Conservation (phyloP, 805 yeast species). For the Yamadazyma nakazawae region DNA sequence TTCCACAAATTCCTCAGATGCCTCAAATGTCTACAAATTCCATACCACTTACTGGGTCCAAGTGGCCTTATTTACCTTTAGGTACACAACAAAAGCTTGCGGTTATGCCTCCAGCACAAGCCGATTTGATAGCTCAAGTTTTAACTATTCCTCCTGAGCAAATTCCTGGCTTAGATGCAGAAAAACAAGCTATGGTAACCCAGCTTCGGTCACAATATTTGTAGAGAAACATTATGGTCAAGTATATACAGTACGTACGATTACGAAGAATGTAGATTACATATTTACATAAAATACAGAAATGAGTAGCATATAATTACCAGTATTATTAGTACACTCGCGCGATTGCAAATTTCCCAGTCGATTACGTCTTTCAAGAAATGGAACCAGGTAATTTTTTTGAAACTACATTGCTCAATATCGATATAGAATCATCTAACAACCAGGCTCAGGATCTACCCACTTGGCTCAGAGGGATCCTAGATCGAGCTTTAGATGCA, state of each 20-base stretch:
- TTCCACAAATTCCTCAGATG: background rate
- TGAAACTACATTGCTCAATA: slow-evolving; percentile 17
- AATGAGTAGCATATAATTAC: background rate
- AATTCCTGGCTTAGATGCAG: slow-evolving; percentile 46
- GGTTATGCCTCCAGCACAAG: slow-evolving; percentile 54
- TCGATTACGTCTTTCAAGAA: background rate
- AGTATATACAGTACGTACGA: background rate
- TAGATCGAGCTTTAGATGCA: slow-evolving; percentile 33
- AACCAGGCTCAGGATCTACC: slow-evolving; percentile 20
- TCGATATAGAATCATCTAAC: slow-evolving; percentile 18
- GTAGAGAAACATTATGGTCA: slow-evolving; percentile 9
- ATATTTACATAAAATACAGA: background rate
- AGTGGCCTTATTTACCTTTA: slow-evolving; percentile 49
- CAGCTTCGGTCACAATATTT: slow-evolving; percentile 55
- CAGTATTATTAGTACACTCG: background rate
- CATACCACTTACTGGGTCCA: slow-evolving; percentile 20
- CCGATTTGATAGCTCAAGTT: slow-evolving; percentile 53
- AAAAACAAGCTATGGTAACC: slow-evolving; percentile 53
- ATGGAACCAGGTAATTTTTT: slow-evolving; percentile 8
- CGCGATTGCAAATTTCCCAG: background rate
- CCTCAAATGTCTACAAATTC: background rate
- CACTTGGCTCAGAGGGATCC: slow-evolving; percentile 29
- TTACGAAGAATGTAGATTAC: background rate
- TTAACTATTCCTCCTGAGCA: slow-evolving; percentile 49
- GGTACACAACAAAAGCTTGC: slow-evolving; percentile 49